phyloP scores from a whole-genome alignment of 345 rosid species.

The Gossypium sturtianum region DNA sequence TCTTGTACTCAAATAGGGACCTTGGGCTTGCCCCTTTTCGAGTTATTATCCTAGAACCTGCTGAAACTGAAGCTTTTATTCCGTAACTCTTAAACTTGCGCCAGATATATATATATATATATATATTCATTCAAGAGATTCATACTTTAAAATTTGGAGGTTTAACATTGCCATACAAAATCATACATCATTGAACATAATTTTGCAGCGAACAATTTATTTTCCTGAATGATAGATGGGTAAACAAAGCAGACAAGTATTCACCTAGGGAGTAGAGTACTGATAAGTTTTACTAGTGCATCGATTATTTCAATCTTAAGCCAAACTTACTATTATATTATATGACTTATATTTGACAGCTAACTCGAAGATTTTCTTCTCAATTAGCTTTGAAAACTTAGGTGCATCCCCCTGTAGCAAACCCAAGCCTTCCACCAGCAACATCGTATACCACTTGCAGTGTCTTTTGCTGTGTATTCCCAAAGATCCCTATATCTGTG shows the following conservation, averaged over 20 bases:
- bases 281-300: neutral
- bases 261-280: neutral
- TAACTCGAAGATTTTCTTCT: neutral
- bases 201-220: neutral
- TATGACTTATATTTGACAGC: neutral
- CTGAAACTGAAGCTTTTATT: too few species aligned
- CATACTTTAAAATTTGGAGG: too few species aligned
- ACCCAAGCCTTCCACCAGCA: slow-evolving; percentile 52
- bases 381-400: neutral
- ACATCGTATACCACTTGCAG: slow-evolving; percentile 71
- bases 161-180: too few species aligned
- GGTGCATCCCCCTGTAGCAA: slow-evolving; percentile 31
- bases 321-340: neutral
- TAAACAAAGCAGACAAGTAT: neutral
- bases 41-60: too few species aligned
- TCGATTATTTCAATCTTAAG: neutral
- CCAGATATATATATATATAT: too few species aligned
- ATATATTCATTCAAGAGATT: too few species aligned
- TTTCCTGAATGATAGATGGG: neutral
- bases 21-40: too few species aligned
- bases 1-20: too few species aligned
- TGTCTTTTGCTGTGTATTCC: slow-evolving; percentile 70
- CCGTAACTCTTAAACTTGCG: too few species aligned
- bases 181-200: neutral
- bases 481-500: slow-evolving; percentile 36